phyloP scores from a whole-genome alignment of 257 asterid species.

The Capsicum pubescens region DNA sequence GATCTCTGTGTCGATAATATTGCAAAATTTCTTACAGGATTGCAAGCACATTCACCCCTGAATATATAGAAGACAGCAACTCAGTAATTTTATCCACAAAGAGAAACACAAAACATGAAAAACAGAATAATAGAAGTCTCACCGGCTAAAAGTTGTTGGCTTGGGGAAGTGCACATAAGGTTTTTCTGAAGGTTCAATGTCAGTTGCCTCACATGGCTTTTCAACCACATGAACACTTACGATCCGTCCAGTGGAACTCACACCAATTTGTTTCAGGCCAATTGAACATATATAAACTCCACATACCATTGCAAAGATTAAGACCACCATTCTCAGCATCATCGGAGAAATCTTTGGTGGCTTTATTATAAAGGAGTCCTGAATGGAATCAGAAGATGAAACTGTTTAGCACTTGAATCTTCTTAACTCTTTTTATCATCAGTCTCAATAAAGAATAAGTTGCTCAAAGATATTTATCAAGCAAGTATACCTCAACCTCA shows the following conservation, averaged over 20 bases:
- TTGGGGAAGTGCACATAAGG: slow-evolving; percentile 74
- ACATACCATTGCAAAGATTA: slow-evolving; percentile 75
- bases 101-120: neutral
- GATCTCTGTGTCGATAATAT: slow-evolving; percentile 93
- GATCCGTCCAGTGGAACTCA: slow-evolving; percentile 40
- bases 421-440: neutral
- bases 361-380: slow-evolving; percentile 64
- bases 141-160: slow-evolving; percentile 86
- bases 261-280: slow-evolving; percentile 71
- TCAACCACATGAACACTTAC: slow-evolving; percentile 52
- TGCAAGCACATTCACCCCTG: slow-evolving; percentile 84
- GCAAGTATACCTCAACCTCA: slow-evolving; percentile 9
- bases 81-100: slow-evolving; percentile 26
- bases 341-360: slow-evolving; percentile 67
- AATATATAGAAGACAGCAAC: slow-evolving; percentile 31
- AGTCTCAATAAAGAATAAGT: neutral
- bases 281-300: slow-evolving; percentile 78
- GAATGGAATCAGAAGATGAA: slow-evolving; percentile 44
- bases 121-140: slow-evolving; percentile 27
- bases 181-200: slow-evolving; percentile 64
- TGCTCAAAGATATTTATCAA: neutral
- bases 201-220: slow-evolving; percentile 57
- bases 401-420: neutral
- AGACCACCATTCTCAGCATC: slow-evolving; percentile 67
- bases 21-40: slow-evolving; percentile 82